Percentiles rank a stretch among this genome's conserved stretches.
Conservation (phyloP, 768 basidiomycete species). For the Baorangia bicolor region DNA sequence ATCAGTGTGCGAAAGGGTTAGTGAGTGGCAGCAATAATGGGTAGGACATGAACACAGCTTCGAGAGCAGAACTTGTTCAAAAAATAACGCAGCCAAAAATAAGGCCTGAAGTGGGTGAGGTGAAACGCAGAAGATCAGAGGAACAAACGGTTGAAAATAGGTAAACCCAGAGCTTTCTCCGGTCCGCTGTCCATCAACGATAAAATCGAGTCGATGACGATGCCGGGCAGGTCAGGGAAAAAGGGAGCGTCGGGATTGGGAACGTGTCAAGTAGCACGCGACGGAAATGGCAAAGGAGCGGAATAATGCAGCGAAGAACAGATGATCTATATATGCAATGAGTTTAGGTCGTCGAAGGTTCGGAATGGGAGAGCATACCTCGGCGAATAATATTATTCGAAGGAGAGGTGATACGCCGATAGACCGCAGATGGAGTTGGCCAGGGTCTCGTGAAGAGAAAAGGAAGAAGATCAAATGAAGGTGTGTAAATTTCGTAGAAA, state of each 20-base stretch:
- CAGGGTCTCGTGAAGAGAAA: background rate
- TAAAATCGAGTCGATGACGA: background rate
- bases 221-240: background rate
- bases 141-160: background rate
- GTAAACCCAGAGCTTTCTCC: background rate
- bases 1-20: background rate
- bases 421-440: background rate
- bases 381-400: constrained; percentile 9
- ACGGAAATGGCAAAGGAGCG: constrained; percentile 6
- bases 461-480: background rate
- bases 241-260: background rate
- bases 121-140: background rate
- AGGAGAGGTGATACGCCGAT: constrained; percentile 3
- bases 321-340: background rate
- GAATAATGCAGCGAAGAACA: background rate
- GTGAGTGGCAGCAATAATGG: background rate
- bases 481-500: background rate
- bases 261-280: background rate
- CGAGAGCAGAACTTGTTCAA: background rate
- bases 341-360: background rate
- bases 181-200: background rate
- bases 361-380: constrained; percentile 13
- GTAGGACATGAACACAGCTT: background rate
- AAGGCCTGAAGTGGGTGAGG: background rate
- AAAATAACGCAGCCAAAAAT: background rate